phyloP scores from a whole-genome alignment of 106 monocot genomes.

The Allium fistulosum region DNA sequence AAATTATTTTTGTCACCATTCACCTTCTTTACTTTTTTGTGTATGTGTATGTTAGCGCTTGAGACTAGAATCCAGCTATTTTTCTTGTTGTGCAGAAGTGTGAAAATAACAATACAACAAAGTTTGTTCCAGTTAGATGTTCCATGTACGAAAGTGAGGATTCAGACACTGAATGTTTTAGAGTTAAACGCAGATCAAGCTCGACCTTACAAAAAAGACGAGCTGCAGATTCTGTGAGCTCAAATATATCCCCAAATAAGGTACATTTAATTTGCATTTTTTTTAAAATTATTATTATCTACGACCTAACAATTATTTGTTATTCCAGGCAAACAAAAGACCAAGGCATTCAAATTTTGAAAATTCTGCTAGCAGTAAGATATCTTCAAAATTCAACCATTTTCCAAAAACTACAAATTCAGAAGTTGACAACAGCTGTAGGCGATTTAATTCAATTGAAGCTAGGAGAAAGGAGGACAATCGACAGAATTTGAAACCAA shows the following conservation, averaged over 20 bases:
- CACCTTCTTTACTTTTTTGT: neutral
- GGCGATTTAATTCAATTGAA: too few relatives aligned
- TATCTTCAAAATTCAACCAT: too few relatives aligned
- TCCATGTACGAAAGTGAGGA: slow-evolving; percentile 27
- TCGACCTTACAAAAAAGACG: slow-evolving; percentile 9
- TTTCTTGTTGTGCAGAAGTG: slow-evolving; percentile 2
- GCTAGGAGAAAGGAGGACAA: too few relatives aligned
- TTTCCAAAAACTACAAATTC: too few relatives aligned
- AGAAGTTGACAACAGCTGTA: too few relatives aligned
- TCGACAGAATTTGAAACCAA: too few relatives aligned
- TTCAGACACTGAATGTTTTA: slow-evolving; percentile 60
- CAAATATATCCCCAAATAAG: neutral
- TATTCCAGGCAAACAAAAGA: too few relatives aligned
- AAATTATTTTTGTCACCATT: slow-evolving; percentile 1
- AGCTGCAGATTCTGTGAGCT: slow-evolving; percentile 2
- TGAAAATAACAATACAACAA: neutral
- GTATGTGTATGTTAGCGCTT: neutral
- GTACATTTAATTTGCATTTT: neutral
- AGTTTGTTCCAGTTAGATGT: slow-evolving; percentile 5
- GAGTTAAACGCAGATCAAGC: slow-evolving; percentile 37
- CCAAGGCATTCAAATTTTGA: too few relatives aligned
- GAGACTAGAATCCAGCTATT: neutral
- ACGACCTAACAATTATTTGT: too few relatives aligned
- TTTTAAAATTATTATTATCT: too few relatives aligned
- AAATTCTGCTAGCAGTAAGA: too few relatives aligned